Conservation (phyloP, 2,329 filamentous ascomycete species). For the Epichloe sibirici region DNA sequence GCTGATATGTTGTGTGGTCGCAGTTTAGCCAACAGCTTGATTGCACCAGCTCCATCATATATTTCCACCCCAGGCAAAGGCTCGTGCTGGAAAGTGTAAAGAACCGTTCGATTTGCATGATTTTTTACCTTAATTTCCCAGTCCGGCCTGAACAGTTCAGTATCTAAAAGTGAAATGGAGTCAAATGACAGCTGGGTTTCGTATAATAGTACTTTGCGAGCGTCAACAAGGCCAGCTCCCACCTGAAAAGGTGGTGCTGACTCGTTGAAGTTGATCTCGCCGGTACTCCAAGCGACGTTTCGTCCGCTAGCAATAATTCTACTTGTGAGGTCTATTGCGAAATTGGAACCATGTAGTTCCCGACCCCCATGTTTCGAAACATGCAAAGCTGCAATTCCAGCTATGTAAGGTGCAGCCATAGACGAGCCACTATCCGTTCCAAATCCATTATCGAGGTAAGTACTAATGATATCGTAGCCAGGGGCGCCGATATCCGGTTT, state of each 20-base stretch:
- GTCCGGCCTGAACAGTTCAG: conserved; percentile 25
- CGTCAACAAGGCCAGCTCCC: conserved; percentile 35
- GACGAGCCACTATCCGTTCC: conserved; percentile 39
- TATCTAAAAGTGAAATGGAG: conserved; percentile 38
- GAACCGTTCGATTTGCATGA: conserved; percentile 23
- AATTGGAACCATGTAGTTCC: conserved; percentile 21
- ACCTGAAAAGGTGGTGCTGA: conserved; percentile 25
- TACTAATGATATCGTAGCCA: conserved; percentile 37
- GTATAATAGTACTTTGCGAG: conserved; percentile 28
- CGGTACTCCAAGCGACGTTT: conserved; percentile 18
- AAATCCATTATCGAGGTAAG: conserved; percentile 31
- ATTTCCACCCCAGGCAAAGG: conserved; percentile 27
- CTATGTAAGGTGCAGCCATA: conserved; percentile 43
- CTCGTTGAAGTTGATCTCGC: conserved; percentile 8
- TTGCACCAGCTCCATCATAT: conserved; percentile 17
- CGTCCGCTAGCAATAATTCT: conserved; percentile 23
- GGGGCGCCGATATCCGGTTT: conserved; percentile 39
- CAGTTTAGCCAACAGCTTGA: conserved; percentile 16
- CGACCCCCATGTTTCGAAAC: conserved; percentile 30
- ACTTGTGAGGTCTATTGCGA: conserved; percentile 20
- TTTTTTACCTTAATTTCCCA: conserved; percentile 32
- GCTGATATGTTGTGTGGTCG: conserved; percentile 17
- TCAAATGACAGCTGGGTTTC: conserved; percentile 23
- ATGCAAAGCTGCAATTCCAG: conserved; percentile 36
- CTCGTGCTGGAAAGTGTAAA: conserved; percentile 29